Evolutionary conservation across 352 stramenopile species (phyloP), one percentile per base, ranked within the genome.

Genomic region (Elongisporangium undulatum): DNA sequence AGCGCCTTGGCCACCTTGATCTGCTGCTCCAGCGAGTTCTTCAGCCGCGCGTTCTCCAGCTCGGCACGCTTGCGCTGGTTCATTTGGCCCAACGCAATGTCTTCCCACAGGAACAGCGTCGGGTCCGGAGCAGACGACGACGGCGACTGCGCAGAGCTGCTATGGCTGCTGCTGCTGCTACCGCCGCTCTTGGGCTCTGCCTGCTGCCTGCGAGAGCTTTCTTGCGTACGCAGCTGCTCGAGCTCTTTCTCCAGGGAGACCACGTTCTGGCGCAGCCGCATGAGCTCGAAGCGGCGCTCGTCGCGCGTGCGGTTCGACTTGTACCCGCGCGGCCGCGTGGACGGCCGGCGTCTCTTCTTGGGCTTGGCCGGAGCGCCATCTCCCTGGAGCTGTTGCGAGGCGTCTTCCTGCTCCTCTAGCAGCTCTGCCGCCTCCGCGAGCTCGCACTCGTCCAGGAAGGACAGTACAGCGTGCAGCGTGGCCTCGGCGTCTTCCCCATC

Each of bases 11-110:
- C 64, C 53, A 82, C 51, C 55, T 84, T 75, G 55, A 80, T 64
- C 63, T 85, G 75, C 2, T 64, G 72, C 52, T 83, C 75, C 3
- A 88, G 66, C 26, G 79, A 69, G 0, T 72, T 58, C 55, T 83
- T 86, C 7, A 88, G 63, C 4, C 71, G 71, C 3, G 68, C 66
- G 54, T 87, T 85, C 62, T 88, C 75, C 6, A 67, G 71, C 62
- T 85, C 71, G 19, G 70, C 55, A 24, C 72, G 70, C 59, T 75
- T 62, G 12, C 68, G 62, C 52, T 82, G 70, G 13, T 64, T 41
- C 1, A 64, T 67, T 49, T 85, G 73, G 12, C 69, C 61, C 22
- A 70, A 56, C 3, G 75, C 75, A 34, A 87, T 69, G 16, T 80
- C 69, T 8, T 69, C 62, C 77, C 77, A 87, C 24, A 82, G 68